Evolutionary conservation across 768 basidiomycete species (phyloP).

Genomic region (Mycena vulgaris): DNA sequence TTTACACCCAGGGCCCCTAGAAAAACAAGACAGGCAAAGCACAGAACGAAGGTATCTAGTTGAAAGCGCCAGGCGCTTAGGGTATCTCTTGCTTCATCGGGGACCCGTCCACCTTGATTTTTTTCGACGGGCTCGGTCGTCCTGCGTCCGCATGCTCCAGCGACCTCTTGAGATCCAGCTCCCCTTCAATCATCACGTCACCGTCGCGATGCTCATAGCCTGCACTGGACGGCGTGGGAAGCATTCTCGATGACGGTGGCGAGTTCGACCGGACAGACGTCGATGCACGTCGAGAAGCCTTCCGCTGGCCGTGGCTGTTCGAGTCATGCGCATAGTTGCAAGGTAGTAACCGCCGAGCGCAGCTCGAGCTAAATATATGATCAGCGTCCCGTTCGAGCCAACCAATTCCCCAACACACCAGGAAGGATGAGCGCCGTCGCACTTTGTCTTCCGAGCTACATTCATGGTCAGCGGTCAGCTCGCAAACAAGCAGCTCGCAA

Average conservation of each 20-base stretch:
- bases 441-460: slow-evolving; percentile 89
- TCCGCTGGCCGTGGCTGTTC: slow-evolving; percentile 58
- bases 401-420: slow-evolving; percentile 54
- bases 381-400: slow-evolving; percentile 20
- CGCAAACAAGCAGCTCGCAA: slow-evolving; percentile 21
- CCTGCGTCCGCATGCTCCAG: slow-evolving; percentile 66
- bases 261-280: slow-evolving; percentile 70
- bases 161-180: slow-evolving; percentile 73
- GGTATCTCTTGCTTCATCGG: slow-evolving; percentile 68
- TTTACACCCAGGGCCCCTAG: slow-evolving; percentile 30
- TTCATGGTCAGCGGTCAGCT: slow-evolving; percentile 10
- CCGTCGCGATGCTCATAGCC: slow-evolving; percentile 58
- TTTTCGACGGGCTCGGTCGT: slow-evolving; percentile 70
- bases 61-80: slow-evolving; percentile 53
- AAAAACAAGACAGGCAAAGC: slow-evolving; percentile 31
- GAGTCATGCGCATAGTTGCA: slow-evolving; percentile 88
- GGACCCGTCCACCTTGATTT: slow-evolving; percentile 77
- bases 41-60: slow-evolving; percentile 38
- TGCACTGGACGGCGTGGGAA: slow-evolving; percentile 63
- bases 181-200: slow-evolving; percentile 60
- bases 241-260: slow-evolving; percentile 70
- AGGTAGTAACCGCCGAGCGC: slow-evolving; percentile 79
- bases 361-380: slow-evolving; percentile 66
- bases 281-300: slow-evolving; percentile 67
- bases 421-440: slow-evolving; percentile 88